These are phyloP conservation scores for Cytospora piceae DNA, from an alignment of 2,329 filamentous ascomycete genomes.

Conservation along the genomic window DNA sequence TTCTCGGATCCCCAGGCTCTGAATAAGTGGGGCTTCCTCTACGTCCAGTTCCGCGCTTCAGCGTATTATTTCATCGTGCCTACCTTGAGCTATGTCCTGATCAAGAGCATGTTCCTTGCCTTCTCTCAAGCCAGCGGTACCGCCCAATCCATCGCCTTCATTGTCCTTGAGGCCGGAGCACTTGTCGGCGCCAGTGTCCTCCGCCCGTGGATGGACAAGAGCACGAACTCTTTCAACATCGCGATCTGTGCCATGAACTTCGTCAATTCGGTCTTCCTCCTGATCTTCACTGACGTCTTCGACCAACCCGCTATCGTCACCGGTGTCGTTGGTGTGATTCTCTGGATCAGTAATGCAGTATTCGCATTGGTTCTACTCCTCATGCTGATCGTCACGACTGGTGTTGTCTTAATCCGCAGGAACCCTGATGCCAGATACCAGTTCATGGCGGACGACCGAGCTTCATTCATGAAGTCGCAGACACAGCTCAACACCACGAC, in stretches of 20 bases:
- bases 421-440: constrained; percentile 95
- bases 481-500: constrained; percentile 76
- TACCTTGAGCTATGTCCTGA: constrained; percentile 73
- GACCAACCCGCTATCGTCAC: constrained; percentile 80
- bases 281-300: constrained; percentile 88
- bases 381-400: constrained; percentile 76
- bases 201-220: constrained; percentile 98
- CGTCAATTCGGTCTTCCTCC: constrained; percentile 83
- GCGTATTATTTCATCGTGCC: constrained; percentile 95
- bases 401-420: constrained; percentile 74
- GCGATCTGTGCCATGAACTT: constrained; percentile 90
- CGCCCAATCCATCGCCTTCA: constrained; percentile 78
- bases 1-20: constrained; percentile 93
- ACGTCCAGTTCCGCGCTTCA: constrained; percentile 93
- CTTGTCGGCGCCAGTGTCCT: constrained; percentile 79
- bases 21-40: constrained; percentile 98
- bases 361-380: constrained; percentile 83
- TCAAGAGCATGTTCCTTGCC: constrained; percentile 89
- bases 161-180: constrained; percentile 80
- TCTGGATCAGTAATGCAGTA: constrained; percentile 85
- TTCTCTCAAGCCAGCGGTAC: constrained; percentile 72
- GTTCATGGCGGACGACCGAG: constrained; percentile 93
- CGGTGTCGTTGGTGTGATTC: constrained; percentile 84
- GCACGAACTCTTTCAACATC: constrained; percentile 96
- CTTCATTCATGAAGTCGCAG: constrained; percentile 97